Evolutionary conservation across 2,329 filamentous ascomycete species (phyloP).

Genomic region (Emydomyces testavorans): DNA sequence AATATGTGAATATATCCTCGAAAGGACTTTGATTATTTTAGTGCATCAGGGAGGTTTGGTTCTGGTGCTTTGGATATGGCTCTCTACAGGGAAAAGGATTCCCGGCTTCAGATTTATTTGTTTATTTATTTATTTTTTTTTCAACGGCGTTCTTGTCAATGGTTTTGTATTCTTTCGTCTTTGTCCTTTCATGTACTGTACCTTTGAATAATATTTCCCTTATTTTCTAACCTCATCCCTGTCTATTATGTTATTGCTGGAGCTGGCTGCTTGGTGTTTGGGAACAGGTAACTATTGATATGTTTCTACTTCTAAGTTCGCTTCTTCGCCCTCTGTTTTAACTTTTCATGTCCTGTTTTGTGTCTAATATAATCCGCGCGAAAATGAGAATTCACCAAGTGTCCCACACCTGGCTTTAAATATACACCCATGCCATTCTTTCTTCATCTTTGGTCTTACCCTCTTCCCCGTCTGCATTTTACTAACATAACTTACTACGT

Average conservation of each 20-base stretch:
- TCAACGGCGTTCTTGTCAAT: background rate
- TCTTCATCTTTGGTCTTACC: too few species aligned
- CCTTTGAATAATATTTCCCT: too few species aligned
- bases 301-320: background rate
- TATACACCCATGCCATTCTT: background rate
- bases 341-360: background rate
- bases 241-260: background rate
- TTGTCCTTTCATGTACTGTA: too few species aligned
- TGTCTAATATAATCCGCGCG: background rate
- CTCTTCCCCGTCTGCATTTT: too few species aligned
- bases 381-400: background rate
- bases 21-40: background rate
- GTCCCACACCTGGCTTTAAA: background rate
- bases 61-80: conserved; percentile 2
- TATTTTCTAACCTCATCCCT: too few species aligned
- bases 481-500: too few species aligned
- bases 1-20: conserved; percentile 6
- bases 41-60: background rate
- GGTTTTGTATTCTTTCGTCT: background rate
- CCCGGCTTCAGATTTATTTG: background rate
- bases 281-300: background rate
- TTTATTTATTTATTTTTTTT: too few species aligned
- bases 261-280: background rate
- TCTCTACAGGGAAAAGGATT: background rate
- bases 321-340: too few species aligned